Evolutionary conservation across 2,329 filamentous ascomycete species (phyloP), one percentile per base, ranked within the genome.

Genomic region (Chrysoporthe deuterocubensis): DNA sequence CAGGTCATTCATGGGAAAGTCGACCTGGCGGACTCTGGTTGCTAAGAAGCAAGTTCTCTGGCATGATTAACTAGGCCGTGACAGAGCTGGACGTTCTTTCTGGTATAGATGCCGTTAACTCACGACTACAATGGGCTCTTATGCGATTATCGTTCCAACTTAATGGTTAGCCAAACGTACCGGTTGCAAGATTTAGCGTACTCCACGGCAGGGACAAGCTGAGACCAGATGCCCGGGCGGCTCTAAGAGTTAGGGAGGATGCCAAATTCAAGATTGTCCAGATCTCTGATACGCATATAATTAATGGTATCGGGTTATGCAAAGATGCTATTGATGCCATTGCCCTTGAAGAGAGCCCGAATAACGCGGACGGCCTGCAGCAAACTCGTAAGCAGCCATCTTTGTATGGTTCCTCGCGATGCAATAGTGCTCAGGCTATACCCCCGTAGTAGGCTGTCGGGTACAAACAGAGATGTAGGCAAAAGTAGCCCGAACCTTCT

Each of bases 41-140:
- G 75, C 82, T 87, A 69, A 87, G 85, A 40, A 82, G 84, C 60
- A 84, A 83, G 63, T 79, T 72, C 67, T 68, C 67, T 69, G 71
- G 69, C 62, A 70, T 66, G 46, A 69, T 69, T 67, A 61, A 72
- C 48, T 66, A 73, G 65, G 85, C 84, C 11, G 82, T 92, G 61
- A 92, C 89, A 5, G 87, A 87, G 9, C 81, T 92, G 14, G 90
- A 92, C 75, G 83, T 92, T 14, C 80, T 92, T 4, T 92, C 91
- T 74, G 90, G 90, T 57, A 67, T 69, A 46, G 75, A 76, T 73
- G 74, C 76, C 57, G 73, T 77, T 67, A 73, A 77, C 62, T 74
- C 74, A 63, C 75, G 76, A 70, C 74, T 75, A 69, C 71, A 75
- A 67, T 77, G 76, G 75, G 67, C 72, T 73, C 75, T 79, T 59